Conservation (phyloP, 768 basidiomycete species). For the Paxillus rubicundulus region DNA sequence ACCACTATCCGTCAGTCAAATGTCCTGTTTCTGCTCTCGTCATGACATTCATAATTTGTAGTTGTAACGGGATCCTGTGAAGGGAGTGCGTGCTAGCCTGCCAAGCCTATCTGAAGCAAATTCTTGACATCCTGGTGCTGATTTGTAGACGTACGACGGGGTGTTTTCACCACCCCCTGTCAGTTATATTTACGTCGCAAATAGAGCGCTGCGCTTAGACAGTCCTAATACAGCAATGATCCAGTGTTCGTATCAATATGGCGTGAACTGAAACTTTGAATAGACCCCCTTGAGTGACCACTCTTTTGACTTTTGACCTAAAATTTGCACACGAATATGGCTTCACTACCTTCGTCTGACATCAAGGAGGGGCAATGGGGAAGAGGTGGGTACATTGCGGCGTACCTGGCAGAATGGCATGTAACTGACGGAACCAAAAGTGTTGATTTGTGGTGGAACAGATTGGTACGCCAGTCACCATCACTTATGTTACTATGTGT, state of each 20-base stretch:
- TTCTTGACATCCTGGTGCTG: background rate
- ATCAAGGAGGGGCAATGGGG: slow-evolving; percentile 43
- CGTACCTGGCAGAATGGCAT: slow-evolving; percentile 3
- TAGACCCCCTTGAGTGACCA: slow-evolving; percentile 6
- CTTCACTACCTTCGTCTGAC: slow-evolving; percentile 22
- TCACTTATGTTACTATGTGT: background rate
- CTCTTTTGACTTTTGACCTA: slow-evolving; percentile 18
- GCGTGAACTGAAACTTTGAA: slow-evolving; percentile 8
- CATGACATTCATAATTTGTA: slow-evolving; percentile 13
- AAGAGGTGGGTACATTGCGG: slow-evolving; percentile 28
- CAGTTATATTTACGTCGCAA: slow-evolving; percentile 17
- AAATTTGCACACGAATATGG: slow-evolving; percentile 30
- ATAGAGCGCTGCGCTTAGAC: slow-evolving; percentile 25
- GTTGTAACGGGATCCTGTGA: slow-evolving; percentile 28
- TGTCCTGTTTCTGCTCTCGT: background rate
- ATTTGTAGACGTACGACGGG: slow-evolving; percentile 2
- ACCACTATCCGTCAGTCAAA: slow-evolving; percentile 30
- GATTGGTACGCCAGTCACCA: slow-evolving; percentile 57
- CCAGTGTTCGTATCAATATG: slow-evolving; percentile 6
- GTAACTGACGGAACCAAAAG: slow-evolving; percentile 39
- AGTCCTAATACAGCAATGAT: slow-evolving; percentile 33
- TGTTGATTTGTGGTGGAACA: slow-evolving; percentile 82
- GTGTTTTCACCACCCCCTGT: background rate
- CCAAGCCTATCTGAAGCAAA: background rate
- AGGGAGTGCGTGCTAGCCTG: slow-evolving; percentile 1